A percentile compares a stretch with the other conserved stretches of the same genome.
These are phyloP conservation scores for Quercus ilex DNA, from an alignment of 306 rosid genomes.

Conservation along the genomic window DNA sequence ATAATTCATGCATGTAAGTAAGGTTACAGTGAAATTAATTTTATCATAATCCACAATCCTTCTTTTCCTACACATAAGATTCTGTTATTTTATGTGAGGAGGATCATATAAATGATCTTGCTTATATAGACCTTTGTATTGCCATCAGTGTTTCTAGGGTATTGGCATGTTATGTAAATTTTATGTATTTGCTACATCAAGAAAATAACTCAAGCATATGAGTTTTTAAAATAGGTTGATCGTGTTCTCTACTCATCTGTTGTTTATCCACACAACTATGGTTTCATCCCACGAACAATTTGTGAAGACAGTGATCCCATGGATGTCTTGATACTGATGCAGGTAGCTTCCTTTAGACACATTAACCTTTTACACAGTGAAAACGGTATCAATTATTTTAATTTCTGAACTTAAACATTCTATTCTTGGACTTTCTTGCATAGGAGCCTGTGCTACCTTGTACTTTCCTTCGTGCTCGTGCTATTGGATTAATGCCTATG, in stretches of 20 bases:
- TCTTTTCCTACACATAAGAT: background rate
- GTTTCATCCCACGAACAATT: conserved; percentile 90
- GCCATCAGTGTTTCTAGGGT: background rate
- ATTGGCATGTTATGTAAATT: background rate
- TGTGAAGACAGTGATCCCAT: conserved; percentile 98
- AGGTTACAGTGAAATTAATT: background rate
- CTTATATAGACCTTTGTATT: background rate
- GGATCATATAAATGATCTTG: background rate
- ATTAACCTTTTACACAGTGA: conserved; percentile 6
- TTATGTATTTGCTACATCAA: conserved; percentile 6
- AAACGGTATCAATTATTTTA: background rate
- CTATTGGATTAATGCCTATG: conserved; percentile 98
- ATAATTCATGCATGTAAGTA: background rate
- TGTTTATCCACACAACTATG: conserved; percentile 97
- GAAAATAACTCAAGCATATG: conserved; percentile 22
- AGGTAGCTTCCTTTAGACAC: conserved; percentile 49
- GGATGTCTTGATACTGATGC: conserved; percentile 94
- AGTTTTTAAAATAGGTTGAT: conserved; percentile 65
- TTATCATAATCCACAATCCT: background rate
- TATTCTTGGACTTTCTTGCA: background rate
- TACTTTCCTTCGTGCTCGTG: conserved; percentile 97
- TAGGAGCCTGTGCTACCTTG: conserved; percentile 94
- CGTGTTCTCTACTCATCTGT: conserved; percentile 96
- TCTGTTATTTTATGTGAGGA: background rate
- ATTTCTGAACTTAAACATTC: background rate